Evolutionary conservation across 805 yeast species (phyloP).

Genomic region (Suhomyces vadensis): DNA sequence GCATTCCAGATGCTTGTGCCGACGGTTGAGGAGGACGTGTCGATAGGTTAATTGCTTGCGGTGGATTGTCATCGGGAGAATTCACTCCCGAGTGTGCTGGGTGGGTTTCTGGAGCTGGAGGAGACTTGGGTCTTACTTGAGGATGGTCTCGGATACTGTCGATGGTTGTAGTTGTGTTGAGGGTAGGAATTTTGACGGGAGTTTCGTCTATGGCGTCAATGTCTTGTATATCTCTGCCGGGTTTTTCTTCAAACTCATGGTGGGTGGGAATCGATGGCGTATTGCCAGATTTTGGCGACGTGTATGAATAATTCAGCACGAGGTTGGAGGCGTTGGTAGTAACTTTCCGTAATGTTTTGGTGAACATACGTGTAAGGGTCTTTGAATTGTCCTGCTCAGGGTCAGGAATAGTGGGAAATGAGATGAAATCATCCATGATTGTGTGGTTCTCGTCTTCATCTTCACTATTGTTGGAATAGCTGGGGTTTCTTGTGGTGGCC

Average conservation of each 20-base stretch:
- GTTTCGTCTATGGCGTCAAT: conserved; percentile 2
- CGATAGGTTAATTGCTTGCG: too few species aligned
- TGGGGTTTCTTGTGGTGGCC: not conserved
- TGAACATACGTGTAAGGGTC: conserved; percentile 35
- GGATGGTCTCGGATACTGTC: too few species aligned
- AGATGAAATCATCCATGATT: conserved; percentile 32
- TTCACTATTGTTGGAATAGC: conserved; percentile 13
- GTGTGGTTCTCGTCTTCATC: conserved; percentile 9
- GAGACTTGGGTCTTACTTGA: too few species aligned
- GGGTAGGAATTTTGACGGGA: not conserved
- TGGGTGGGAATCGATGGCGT: not conserved
- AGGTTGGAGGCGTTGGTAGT: conserved; percentile 43
- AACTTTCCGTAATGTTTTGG: conserved; percentile 42
- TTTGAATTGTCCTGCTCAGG: conserved; percentile 37
- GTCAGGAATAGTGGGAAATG: conserved; percentile 46
- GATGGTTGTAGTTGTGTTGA: too few species aligned
- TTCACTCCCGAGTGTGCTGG: not conserved
- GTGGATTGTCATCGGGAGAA: not conserved
- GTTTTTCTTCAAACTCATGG: not conserved
- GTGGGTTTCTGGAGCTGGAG: not conserved
- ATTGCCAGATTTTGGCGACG: conserved; percentile 4
- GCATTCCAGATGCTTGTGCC: not conserved
- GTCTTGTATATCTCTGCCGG: not conserved
- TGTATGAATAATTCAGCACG: conserved; percentile 20
- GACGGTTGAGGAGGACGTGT: not conserved